Percentiles rank a stretch among this genome's conserved stretches.
Conservation (phyloP, 208 protist species). For the Leishmania guyanensis region DNA sequence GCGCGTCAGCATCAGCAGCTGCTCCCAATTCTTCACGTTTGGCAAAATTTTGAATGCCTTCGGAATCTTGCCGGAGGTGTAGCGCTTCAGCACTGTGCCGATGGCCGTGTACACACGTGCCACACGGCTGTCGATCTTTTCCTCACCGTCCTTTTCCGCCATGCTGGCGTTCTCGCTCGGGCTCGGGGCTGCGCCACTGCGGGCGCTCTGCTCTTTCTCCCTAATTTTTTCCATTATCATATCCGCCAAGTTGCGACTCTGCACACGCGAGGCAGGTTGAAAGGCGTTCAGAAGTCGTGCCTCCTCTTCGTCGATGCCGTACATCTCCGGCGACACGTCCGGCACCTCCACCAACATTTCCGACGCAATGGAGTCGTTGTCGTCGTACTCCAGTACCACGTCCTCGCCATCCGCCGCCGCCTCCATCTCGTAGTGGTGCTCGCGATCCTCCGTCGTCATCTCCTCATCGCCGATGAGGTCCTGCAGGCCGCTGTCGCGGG, state of each 20-base stretch:
- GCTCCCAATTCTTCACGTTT: constrained; percentile 97
- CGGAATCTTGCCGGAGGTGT: constrained; percentile 98
- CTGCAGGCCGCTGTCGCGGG: constrained; percentile 16
- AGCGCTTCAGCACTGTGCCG: constrained; percentile 93
- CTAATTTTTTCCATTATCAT: constrained; percentile 93
- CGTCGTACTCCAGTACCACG: constrained; percentile 78
- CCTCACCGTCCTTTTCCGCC: constrained; percentile 34
- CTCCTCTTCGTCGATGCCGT: constrained; percentile 91
- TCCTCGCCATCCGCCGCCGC: constrained; percentile 60
- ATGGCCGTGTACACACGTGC: constrained; percentile 94
- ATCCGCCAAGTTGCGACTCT: constrained; percentile 89
- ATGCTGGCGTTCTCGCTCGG: constrained; percentile 4
- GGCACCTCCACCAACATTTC: constrained; percentile 80
- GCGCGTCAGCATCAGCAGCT: constrained; percentile 96
- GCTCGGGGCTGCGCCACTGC: constrained; percentile 22
- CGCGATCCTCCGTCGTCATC: constrained; percentile 15
- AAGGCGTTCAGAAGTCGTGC: constrained; percentile 88
- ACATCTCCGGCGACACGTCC: constrained; percentile 64
- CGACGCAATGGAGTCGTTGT: constrained; percentile 75
- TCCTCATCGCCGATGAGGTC: constrained; percentile 27
- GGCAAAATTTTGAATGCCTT: constrained; percentile 99
- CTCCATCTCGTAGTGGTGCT: constrained; percentile 20
- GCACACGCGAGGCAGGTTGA: constrained; percentile 80
- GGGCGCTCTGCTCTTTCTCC: constrained; percentile 69
- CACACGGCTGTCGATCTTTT: constrained; percentile 80